phyloP scores from a whole-genome alignment of 1,284 basidiomycete species.

The Sporisorium scitamineum region DNA sequence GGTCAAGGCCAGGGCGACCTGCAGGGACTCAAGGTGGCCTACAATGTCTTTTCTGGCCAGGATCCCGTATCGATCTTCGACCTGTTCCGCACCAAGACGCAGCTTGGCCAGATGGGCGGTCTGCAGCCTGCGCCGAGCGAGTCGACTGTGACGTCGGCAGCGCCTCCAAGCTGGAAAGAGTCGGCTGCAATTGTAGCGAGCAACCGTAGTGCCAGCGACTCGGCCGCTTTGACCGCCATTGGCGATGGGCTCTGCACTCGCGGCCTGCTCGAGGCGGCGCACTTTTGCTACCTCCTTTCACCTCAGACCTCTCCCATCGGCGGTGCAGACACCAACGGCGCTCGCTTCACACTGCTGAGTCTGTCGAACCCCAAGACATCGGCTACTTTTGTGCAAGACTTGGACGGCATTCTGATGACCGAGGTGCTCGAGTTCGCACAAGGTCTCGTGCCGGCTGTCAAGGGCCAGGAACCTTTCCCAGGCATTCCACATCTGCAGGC shows the following conservation, averaged over 20 bases:
- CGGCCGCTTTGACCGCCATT: conserved; percentile 83
- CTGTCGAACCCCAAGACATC: conserved; percentile 74
- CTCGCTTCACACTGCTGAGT: conserved; percentile 77
- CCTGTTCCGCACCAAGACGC: conserved; percentile 59
- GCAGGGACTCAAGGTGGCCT: conserved; percentile 65
- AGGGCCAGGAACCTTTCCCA: conserved; percentile 86
- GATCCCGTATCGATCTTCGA: conserved; percentile 57
- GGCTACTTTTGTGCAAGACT: conserved; percentile 77
- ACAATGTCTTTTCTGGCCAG: conserved; percentile 65
- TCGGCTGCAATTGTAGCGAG: conserved; percentile 85
- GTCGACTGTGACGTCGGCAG: conserved; percentile 74
- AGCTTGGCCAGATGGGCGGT: conserved; percentile 35
- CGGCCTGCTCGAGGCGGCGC: conserved; percentile 85
- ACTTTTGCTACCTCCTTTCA: conserved; percentile 90
- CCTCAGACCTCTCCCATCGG: conserved; percentile 83
- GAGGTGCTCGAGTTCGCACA: conserved; percentile 94
- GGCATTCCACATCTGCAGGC: conserved; percentile 89
- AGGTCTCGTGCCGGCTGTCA: conserved; percentile 78
- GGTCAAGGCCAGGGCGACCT: conserved; percentile 43
- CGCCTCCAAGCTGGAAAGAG: conserved; percentile 83
- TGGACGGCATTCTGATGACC: conserved; percentile 85
- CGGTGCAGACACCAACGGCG: conserved; percentile 76
- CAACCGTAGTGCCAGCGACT: conserved; percentile 75
- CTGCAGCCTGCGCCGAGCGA: conserved; percentile 45
- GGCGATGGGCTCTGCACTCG: conserved; percentile 83